Conservation (phyloP, 2,329 filamentous ascomycete species). For the Exophiala sideris region DNA sequence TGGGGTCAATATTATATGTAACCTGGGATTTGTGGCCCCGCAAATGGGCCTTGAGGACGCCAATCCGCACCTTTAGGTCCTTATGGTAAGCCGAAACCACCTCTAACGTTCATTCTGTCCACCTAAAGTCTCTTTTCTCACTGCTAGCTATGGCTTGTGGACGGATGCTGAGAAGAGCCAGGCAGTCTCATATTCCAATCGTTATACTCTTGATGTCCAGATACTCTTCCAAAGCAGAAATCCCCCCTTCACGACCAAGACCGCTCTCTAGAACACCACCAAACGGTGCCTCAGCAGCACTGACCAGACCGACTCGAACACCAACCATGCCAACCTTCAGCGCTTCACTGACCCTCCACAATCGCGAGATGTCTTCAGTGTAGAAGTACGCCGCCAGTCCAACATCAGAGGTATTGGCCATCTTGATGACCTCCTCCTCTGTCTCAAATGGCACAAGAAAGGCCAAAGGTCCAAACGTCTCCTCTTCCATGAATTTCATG, state of each 20-base stretch:
- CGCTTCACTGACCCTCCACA: slow-evolving; percentile 13
- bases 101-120: too few relatives aligned
- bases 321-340: slow-evolving; percentile 24
- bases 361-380: slow-evolving; percentile 22
- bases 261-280: slow-evolving; percentile 62
- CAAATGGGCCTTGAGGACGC: too few relatives aligned
- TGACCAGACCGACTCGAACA: slow-evolving; percentile 31
- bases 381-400: slow-evolving; percentile 29
- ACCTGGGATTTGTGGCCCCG: too few relatives aligned
- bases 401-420: slow-evolving; percentile 33
- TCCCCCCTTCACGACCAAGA: slow-evolving; percentile 54
- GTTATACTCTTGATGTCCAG: slow-evolving; percentile 4
- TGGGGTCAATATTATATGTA: too few relatives aligned
- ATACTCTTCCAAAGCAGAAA: slow-evolving; percentile 56
- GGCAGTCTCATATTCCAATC: not conserved
- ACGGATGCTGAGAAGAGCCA: too few relatives aligned
- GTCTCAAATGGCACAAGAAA: slow-evolving; percentile 60
- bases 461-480: slow-evolving; percentile 81
- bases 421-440: slow-evolving; percentile 33
- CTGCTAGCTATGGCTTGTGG: too few relatives aligned
- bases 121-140: too few relatives aligned
- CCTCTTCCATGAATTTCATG: slow-evolving; percentile 85
- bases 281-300: slow-evolving; percentile 48
- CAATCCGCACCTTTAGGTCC: too few relatives aligned
- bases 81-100: too few relatives aligned